These are phyloP conservation scores for Agaricales sp. DNA, from an alignment of 1,284 basidiomycete genomes.

Conservation along the genomic window DNA sequence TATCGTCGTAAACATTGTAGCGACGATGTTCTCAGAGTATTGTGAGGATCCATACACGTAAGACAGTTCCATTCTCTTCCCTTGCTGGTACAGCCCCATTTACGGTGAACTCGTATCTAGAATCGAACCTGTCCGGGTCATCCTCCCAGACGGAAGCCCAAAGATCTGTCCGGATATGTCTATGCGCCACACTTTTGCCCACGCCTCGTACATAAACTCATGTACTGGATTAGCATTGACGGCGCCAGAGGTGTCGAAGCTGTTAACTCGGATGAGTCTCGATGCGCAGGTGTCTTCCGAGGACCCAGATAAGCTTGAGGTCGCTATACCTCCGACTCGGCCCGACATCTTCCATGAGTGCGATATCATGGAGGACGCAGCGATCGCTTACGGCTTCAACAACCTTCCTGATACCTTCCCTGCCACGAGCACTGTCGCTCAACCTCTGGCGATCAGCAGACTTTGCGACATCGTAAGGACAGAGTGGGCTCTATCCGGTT, in stretches of 20 bases:
- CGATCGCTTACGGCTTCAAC: constrained; percentile 98
- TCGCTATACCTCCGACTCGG: constrained; percentile 82
- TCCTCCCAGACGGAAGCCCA: constrained; percentile 68
- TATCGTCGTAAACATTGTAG: constrained; percentile 91
- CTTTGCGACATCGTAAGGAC: constrained; percentile 81
- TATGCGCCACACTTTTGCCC: constrained; percentile 64
- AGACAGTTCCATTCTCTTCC: constrained; percentile 26
- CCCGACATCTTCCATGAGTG: constrained; percentile 98
- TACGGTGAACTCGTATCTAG: constrained; percentile 28
- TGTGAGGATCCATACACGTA: constrained; percentile 87
- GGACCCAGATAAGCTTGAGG: constrained; percentile 56
- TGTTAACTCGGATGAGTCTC: constrained; percentile 74
- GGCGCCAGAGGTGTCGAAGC: constrained; percentile 45
- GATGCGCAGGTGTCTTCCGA: constrained; percentile 36
- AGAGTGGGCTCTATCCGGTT: constrained; percentile 93
- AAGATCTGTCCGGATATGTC: constrained; percentile 79
- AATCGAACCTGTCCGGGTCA: constrained; percentile 83
- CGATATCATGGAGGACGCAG: constrained; percentile 97
- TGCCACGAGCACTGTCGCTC: constrained; percentile 90
- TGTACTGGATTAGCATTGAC: constrained; percentile 81
- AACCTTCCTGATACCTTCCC: constrained; percentile 91
- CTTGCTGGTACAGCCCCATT: constrained; percentile 3
- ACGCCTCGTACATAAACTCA: constrained; percentile 88
- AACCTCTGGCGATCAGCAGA: constrained; percentile 86
- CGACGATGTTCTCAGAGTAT: constrained; percentile 97